Base-by-base conservation (phyloP, 164 flowering plant species). In the Dillenia turbinata region DNA sequence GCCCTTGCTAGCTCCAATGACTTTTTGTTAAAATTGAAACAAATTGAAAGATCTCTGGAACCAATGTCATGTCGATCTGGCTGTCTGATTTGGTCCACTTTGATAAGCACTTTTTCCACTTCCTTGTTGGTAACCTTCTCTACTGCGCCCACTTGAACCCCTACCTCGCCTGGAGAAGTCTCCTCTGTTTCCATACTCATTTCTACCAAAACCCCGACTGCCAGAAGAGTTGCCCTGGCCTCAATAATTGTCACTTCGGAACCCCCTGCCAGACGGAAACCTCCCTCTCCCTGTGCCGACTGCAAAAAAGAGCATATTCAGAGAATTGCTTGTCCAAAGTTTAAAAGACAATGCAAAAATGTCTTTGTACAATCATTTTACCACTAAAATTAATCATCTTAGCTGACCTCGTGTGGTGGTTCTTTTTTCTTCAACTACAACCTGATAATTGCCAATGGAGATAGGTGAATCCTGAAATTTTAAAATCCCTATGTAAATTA, bases 211-310 rank as follows among this genome's bases (percentile, higher is more conserved):
- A 14, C 88, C 81, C 44, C 86, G 72, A 0, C 82, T 77, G 11
- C 85, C 80, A 53, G 77, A 66, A 50, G 59, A 84, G 54, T 72
- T 81, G 12, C 84, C 87, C 51, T 90, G 83, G 43, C 79, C 83
- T 69, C 83, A 79, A 64, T 81, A 86, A 63, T 72, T 78, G 54
- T 87, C 92, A 59, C 54, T 82, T 26, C 86, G 71, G 63, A 66
- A 81, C 0, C 79, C 85, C 66, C 94, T 79, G 60, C 87, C 88
- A 0, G 79, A 59, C 64, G 77, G 61, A 56, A 62, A 81, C 58
- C 86, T 80, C 16, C 84, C 87, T 60, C 90, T 79, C 22, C 88
- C 81, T 62, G 79, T 66, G 12, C 82, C 78, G 63, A 73, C 93
- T 85, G 81, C 62, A 67, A 57, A n/a, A 57, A 55, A 9, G 55